These are phyloP conservation scores for Aspergillus niger DNA, from an alignment of 2,329 filamentous ascomycete species.

Conservation along the genomic window DNA sequence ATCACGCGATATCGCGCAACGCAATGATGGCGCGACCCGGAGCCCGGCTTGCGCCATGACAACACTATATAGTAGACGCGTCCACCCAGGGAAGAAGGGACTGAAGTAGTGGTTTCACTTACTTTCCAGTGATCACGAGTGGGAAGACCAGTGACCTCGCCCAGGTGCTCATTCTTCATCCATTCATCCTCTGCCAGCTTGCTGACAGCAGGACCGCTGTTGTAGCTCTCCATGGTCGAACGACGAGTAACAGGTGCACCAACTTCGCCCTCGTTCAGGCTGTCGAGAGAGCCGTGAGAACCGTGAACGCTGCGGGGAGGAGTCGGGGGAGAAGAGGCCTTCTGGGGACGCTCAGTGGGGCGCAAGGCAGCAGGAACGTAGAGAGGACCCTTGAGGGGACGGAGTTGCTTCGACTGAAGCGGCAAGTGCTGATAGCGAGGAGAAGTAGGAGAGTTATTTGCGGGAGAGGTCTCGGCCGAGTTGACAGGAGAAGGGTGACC, in stretches of 20 bases:
- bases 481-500: constrained; percentile 48
- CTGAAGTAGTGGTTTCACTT: constrained; percentile 28
- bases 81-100: not conserved
- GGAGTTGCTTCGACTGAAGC: constrained; percentile 57
- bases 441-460: constrained; percentile 57
- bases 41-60: constrained; percentile 24
- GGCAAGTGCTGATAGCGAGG: constrained; percentile 47
- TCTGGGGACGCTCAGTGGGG: constrained; percentile 58
- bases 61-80: constrained; percentile 24
- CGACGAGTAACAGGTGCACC: constrained; percentile 40
- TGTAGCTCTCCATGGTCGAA: constrained; percentile 45
- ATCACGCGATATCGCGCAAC: constrained; percentile 32
- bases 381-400: constrained; percentile 61
- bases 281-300: constrained; percentile 58
- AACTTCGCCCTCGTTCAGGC: constrained; percentile 40
- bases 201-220: constrained; percentile 40
- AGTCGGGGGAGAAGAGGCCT: constrained; percentile 45
- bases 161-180: constrained; percentile 55
- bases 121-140: constrained; percentile 69
- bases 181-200: constrained; percentile 56
- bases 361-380: constrained; percentile 66
- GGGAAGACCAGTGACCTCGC: constrained; percentile 60
- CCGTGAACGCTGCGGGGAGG: constrained; percentile 57
- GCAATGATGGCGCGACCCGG: constrained; percentile 28
- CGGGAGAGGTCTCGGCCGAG: constrained; percentile 53